Conservation (phyloP, 2,329 filamentous ascomycete genomes). For the Ceratocystis harringtonii region DNA sequence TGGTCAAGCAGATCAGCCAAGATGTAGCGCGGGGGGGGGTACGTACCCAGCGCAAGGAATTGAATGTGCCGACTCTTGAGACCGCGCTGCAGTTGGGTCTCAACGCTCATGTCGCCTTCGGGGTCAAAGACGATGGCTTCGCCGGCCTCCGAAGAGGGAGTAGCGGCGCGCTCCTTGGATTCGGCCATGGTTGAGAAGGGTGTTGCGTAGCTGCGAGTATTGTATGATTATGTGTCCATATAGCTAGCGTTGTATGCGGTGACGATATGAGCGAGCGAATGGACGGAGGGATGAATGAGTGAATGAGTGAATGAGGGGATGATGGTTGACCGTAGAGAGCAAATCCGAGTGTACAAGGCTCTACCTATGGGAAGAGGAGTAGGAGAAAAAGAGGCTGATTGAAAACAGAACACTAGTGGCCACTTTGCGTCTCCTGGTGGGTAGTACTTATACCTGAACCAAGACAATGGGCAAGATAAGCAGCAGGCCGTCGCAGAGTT, state of each 20-base stretch:
- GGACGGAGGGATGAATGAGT: too few species aligned
- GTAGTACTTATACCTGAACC: background rate
- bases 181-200: background rate
- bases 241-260: background rate
- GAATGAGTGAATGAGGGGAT: too few species aligned
- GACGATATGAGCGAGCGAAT: background rate
- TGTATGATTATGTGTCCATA: background rate
- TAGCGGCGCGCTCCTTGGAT: background rate
- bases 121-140: constrained; percentile 8
- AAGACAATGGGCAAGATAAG: background rate
- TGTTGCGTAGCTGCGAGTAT: background rate
- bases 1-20: background rate
- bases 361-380: too few species aligned
- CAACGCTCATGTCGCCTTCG: constrained; percentile 17
- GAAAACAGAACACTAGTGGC: background rate
- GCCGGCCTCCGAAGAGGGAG: background rate
- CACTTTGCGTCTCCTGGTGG: background rate
- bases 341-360: background rate
- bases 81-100: constrained; percentile 37
- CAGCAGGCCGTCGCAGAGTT: background rate
- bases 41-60: constrained; percentile 39
- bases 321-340: too few species aligned
- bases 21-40: background rate
- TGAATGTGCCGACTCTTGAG: constrained; percentile 47
- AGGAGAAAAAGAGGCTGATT: too few species aligned